These are phyloP conservation scores for Euphorbia peplus DNA, from an alignment of 345 rosid species.

Conservation along the genomic window DNA sequence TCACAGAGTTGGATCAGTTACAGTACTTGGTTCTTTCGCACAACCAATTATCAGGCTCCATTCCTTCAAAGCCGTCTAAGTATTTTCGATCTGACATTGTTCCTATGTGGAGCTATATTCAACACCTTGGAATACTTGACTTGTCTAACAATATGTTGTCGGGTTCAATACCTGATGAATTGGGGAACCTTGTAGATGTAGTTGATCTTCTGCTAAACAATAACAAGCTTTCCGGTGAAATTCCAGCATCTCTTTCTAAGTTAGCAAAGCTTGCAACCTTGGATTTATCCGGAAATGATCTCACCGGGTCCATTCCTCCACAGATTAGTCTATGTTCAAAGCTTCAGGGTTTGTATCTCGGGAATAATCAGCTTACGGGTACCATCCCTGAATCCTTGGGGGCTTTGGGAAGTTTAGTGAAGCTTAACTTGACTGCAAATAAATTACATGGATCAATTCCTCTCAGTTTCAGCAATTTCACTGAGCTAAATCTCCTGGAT, in stretches of 20 bases:
- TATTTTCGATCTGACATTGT: constrained; percentile 63
- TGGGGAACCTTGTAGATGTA: constrained; percentile 65
- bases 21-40: constrained; percentile 82
- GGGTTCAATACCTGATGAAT: constrained; percentile 64
- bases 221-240: constrained; percentile 66
- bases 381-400: constrained; percentile 69
- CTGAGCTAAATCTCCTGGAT: constrained; percentile 73
- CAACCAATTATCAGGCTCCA: constrained; percentile 68
- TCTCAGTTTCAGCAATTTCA: constrained; percentile 59
- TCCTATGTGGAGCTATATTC: constrained; percentile 75
- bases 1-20: constrained; percentile 59
- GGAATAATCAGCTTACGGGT: constrained; percentile 65
- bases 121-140: constrained; percentile 70
- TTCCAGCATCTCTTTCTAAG: constrained; percentile 66
- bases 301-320: constrained; percentile 62
- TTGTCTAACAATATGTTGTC: constrained; percentile 51
- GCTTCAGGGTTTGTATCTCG: constrained; percentile 83
- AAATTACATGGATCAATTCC: constrained; percentile 59
- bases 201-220: constrained; percentile 63
- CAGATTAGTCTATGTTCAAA: constrained; percentile 54
- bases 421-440: constrained; percentile 69
- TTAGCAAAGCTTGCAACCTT: constrained; percentile 62
- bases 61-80: constrained; percentile 54
- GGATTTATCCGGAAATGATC: constrained; percentile 67
- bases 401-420: constrained; percentile 55